Evolutionary conservation across 148 eudicot genomes (phyloP), one percentile per base, ranked within the genome.

Genomic region (Rhododendron williamsianum): DNA sequence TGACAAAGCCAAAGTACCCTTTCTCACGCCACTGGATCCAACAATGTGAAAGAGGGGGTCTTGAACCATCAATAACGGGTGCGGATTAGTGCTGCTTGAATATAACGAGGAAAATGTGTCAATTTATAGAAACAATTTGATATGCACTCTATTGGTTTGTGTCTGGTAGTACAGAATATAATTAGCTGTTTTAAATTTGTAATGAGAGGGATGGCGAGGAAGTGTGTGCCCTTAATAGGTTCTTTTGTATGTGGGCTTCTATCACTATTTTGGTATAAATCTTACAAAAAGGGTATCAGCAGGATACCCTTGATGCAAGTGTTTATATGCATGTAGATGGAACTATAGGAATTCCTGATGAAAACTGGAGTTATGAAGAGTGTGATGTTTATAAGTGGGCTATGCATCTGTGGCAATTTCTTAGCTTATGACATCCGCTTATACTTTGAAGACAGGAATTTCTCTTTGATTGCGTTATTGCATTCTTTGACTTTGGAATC

Each of bases 401-500:
- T 30, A 30, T 48, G 16, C 65, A 74, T 52, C 77, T 49, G n/a
- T 78, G 33, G 56, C 30, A 45, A 3, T 78, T 52, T 58, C 65
- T 41, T 41, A 63, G 77, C 87, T 48, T 65, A 73, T 60, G 56
- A 84, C 8, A 65, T 85, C 76, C 23, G 21, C 56, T 48, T 65
- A 18, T 45, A 30, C 76, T 43, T 65, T 80, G 76, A 77, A 46
- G 56, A 58, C 23, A 19, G 45, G n/a, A 52, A 41, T 80, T 54
- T 58, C 63, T 84, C n/a, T 65, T 71, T 54, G 18, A 27, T 33
- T 25, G 41, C 56, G 54, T 4, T 10, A 18, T 45, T 41, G 38
- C 78, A 84, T 12, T 25, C 18, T 18, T 41, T 65, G 71, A 78
- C 30, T 4, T 36, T 71, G 35, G 82, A 35, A 23, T 43, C 30